Conservation (phyloP, 164 flowering plant species). For the Saururus chinensis region DNA sequence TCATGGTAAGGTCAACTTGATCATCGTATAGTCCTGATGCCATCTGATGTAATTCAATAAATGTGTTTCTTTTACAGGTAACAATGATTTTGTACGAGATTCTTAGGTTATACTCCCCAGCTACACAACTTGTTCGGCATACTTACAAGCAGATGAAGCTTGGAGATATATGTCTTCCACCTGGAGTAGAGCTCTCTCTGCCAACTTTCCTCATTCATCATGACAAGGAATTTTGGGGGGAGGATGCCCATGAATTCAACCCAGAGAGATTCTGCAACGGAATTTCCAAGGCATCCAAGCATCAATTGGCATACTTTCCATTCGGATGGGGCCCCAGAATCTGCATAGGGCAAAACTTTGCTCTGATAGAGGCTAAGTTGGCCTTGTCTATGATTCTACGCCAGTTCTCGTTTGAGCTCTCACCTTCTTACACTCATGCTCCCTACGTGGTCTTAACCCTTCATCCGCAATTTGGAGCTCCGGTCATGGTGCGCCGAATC, state of each 20-base stretch:
- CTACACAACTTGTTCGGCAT: constrained; percentile 1
- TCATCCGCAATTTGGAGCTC: constrained; percentile 10
- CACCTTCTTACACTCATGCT: constrained; percentile 11
- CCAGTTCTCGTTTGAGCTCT: constrained; percentile 8
- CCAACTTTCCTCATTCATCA: constrained; percentile 8
- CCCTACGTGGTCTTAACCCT: not conserved
- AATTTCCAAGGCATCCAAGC: constrained; percentile 11
- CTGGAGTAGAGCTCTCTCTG: constrained; percentile 5
- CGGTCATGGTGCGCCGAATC: constrained; percentile 2
- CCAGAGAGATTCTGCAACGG: constrained; percentile 8
- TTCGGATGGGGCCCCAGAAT: constrained; percentile 11
- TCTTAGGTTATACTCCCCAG: constrained; percentile 8
- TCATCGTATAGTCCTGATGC: not conserved
- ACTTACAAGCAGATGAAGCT: constrained; percentile 7
- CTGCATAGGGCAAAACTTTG: constrained; percentile 12
- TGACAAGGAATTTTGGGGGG: constrained; percentile 10
- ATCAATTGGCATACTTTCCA: constrained; percentile 8
- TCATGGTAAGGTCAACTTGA: not conserved
- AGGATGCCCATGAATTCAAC: constrained; percentile 13
- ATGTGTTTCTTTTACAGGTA: constrained; percentile 3
- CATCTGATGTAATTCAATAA: too few relatives aligned
- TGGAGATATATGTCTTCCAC: constrained; percentile 4
- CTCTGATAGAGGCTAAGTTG: constrained; percentile 8
- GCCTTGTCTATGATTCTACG: constrained; percentile 11
- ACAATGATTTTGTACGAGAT: constrained; percentile 11